Conservation (phyloP, 2,329 filamentous ascomycete genomes). For the Cytospora schulzeri region DNA sequence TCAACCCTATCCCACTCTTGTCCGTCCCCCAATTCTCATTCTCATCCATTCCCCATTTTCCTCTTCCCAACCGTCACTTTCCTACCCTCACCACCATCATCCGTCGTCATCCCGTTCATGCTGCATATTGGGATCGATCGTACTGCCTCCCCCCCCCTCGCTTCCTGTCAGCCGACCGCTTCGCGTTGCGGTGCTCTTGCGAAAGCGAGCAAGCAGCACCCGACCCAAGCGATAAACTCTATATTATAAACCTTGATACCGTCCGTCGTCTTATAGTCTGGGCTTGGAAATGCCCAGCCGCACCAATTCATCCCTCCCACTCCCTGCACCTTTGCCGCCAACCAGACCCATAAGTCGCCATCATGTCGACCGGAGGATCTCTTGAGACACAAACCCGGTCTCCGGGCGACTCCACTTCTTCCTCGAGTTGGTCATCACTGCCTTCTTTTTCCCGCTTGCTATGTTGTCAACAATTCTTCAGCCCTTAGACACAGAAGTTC, state of each 20-base stretch:
- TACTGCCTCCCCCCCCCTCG: conserved; percentile 7
- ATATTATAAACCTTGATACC: conserved; percentile 14
- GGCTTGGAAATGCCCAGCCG: conserved; percentile 8
- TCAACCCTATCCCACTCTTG: background rate
- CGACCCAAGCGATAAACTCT: conserved; percentile 12
- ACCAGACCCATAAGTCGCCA: conserved; percentile 20
- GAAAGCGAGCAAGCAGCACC: background rate
- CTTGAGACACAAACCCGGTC: conserved; percentile 13
- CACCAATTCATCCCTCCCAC: conserved; percentile 6
- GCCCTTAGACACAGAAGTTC: background rate
- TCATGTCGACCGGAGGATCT: conserved; percentile 22
- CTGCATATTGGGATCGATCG: conserved; percentile 6
- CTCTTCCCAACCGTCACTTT: conserved; percentile 9
- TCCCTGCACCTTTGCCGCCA: conserved; percentile 17
- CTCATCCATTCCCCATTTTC: background rate
- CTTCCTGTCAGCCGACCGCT: conserved; percentile 12
- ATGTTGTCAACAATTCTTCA: background rate
- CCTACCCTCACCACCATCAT: conserved; percentile 3
- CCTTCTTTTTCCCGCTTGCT: background rate
- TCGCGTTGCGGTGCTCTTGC: conserved; percentile 4
- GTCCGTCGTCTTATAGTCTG: conserved; percentile 11
- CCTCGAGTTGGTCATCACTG: conserved; percentile 22
- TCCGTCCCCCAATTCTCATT: conserved; percentile 1
- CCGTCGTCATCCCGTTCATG: conserved; percentile 11
- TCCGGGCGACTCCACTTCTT: conserved; percentile 10